Conservation (phyloP, 2,329 filamentous ascomycete species). For the Xylariomycetidae sp. region DNA sequence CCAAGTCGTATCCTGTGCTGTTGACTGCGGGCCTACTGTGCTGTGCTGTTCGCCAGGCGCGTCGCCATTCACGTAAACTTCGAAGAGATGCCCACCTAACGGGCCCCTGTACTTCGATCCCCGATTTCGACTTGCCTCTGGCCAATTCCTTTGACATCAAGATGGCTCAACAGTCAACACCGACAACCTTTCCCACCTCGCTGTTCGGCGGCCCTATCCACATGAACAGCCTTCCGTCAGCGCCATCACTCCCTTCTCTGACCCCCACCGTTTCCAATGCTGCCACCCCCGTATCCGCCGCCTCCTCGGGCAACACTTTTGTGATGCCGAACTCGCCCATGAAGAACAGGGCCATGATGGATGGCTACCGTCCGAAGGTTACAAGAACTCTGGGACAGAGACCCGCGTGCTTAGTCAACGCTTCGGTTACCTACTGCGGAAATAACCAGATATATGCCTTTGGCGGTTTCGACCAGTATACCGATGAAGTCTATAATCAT, state of each 20-base stretch:
- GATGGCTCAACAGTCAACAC: constrained; percentile 25
- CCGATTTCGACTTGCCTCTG: too few relatives aligned
- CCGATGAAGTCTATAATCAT: constrained; percentile 98
- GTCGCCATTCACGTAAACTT: too few relatives aligned
- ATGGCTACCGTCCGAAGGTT: constrained; percentile 80
- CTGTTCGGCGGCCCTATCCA: constrained; percentile 27
- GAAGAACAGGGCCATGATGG: constrained; percentile 59
- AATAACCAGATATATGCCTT: constrained; percentile 98
- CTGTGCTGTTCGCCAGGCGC: too few relatives aligned
- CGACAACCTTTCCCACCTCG: constrained; percentile 17
- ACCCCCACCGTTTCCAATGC: constrained; percentile 31
- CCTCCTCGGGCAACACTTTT: constrained; percentile 72
- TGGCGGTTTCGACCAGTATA: constrained; percentile 97
- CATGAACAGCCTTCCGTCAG: constrained; percentile 14
- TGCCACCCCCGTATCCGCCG: constrained; percentile 42
- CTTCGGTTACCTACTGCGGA: constrained; percentile 96
- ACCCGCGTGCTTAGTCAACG: constrained; percentile 93
- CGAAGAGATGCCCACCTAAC: too few relatives aligned
- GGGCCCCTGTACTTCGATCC: too few relatives aligned
- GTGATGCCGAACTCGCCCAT: constrained; percentile 84
- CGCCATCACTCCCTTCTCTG: constrained; percentile 20
- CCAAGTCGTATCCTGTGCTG: too few relatives aligned
- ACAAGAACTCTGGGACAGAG: constrained; percentile 73
- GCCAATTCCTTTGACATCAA: too few relatives aligned
- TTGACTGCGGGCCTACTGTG: too few relatives aligned